Base-by-base conservation (phyloP, 352 stramenopile genomes). In the Thalassiosira livingstoniorum region DNA sequence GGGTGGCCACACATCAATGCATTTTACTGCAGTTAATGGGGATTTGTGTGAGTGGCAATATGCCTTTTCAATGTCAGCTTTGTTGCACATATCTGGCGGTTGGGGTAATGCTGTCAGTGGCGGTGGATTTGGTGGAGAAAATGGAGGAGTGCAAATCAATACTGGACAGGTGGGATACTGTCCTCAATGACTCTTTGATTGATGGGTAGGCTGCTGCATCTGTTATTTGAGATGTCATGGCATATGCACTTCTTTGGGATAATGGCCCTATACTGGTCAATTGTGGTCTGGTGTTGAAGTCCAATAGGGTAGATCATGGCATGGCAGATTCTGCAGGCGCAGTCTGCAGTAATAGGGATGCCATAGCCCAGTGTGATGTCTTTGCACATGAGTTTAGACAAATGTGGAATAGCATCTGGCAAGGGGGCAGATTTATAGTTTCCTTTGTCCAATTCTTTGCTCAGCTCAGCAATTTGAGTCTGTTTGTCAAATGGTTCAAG, bases 391-490 rank as follows among this genome's bases (percentile, higher is more conserved):
- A 60, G 29, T 55, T 74, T 61, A 23, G 57, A 57, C 13, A 74
- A 37, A 23, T 1, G 35, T 25, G 55, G 57, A 21, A 51, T 66
- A 21, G 35, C 35, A 29, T 78, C 57, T 2, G 21, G 2, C 1
- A 18, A 29, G 10, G 75, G 69, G 69, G 69, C 69, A 27, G 69
- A 75, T 5, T 54, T 55, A 21, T 78, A 57, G 32, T 78, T 78
- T 0, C 69, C 69, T 39, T 72, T 55, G 29, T 55, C 35, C 29
- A 78, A n/a, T 32, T 32, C 23, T 10, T 27, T 23, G 21, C 63
- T 10, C 4, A 78, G 18, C n/a, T 42, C n/a, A 47, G 60, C 35
- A 0, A 27, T 21, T 5, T 58, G n/a, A 2, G 31, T 29, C 3
- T 53, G 18, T 53, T 78, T 58, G 32, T 54, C n/a, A 0, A 78